Conservation (phyloP, 805 yeast species). For the Starmerella potacharoeniae region DNA sequence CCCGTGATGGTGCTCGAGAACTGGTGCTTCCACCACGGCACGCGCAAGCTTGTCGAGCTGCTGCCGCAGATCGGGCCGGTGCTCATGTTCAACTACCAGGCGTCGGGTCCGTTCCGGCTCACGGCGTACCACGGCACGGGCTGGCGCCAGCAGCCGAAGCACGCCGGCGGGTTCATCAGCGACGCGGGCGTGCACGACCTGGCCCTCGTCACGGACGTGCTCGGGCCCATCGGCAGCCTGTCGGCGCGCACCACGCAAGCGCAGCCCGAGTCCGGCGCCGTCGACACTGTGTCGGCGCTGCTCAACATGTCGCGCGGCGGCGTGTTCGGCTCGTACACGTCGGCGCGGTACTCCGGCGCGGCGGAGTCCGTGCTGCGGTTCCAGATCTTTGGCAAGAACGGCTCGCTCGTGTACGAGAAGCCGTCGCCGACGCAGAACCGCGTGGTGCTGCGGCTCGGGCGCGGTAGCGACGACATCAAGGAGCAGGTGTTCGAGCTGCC, state of each 20-base stretch:
- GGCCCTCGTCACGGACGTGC: constrained; percentile 69
- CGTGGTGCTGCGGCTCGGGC: constrained; percentile 23
- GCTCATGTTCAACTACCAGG: constrained; percentile 28
- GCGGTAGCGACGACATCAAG: constrained; percentile 25
- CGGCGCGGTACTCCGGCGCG: constrained; percentile 80
- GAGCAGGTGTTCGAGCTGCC: constrained; percentile 21
- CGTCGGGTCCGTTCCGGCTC: constrained; percentile 42
- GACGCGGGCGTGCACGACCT: constrained; percentile 97
- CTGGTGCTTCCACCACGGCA: constrained; percentile 64
- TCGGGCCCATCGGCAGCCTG: constrained; percentile 62
- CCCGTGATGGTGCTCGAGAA: constrained; percentile 77
- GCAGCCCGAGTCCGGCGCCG: constrained; percentile 65
- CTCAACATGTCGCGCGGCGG: constrained; percentile 44
- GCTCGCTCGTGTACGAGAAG: constrained; percentile 60
- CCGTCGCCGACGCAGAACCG: constrained; percentile 34
- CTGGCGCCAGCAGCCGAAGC: constrained; percentile 88
- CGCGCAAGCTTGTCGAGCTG: constrained; percentile 42
- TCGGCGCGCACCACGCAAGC: constrained; percentile 71
- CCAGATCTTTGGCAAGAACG: constrained; percentile 66
- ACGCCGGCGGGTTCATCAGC: constrained; percentile 81
- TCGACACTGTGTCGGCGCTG: constrained; percentile 68
- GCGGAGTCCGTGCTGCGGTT: constrained; percentile 57
- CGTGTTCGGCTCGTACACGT: constrained; percentile 71
- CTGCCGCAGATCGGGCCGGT: constrained; percentile 62
- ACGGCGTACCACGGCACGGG: constrained; percentile 47